phyloP scores from a whole-genome alignment of 2,329 filamentous ascomycete genomes.

The Nothophaeocryptopus gaeumannii region DNA sequence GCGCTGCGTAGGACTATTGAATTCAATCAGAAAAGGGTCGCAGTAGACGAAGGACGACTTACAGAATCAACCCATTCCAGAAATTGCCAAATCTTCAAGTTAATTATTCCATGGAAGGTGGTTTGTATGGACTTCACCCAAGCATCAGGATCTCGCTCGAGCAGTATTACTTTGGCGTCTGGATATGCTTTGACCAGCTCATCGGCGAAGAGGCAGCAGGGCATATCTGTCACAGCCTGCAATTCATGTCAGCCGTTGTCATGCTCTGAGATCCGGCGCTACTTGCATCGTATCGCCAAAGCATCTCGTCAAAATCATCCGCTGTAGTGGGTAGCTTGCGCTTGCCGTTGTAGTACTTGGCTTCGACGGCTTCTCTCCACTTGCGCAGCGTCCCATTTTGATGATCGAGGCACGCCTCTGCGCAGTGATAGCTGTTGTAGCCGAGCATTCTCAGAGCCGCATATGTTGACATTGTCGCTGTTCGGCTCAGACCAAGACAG shows the following conservation, averaged over 20 bases:
- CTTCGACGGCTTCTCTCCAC: not conserved
- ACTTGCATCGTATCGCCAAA: not conserved
- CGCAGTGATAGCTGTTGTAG: not conserved
- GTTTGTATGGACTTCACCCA: slow-evolving; percentile 35
- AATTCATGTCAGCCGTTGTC: slow-evolving; percentile 27
- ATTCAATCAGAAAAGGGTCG: not conserved
- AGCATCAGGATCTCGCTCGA: slow-evolving; percentile 29
- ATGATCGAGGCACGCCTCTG: not conserved
- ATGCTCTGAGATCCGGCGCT: not conserved
- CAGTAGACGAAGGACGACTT: not conserved
- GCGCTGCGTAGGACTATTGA: not conserved
- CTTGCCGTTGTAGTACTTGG: not conserved
- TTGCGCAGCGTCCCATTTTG: not conserved
- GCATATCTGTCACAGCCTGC: slow-evolving; percentile 25
- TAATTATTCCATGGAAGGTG: not conserved
- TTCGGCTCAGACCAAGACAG: not conserved
- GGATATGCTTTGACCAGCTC: slow-evolving; percentile 55
- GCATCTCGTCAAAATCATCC: slow-evolving; percentile 1
- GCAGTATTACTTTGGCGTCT: slow-evolving; percentile 65
- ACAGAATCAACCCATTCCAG: not conserved
- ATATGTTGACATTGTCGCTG: slow-evolving; percentile 1
- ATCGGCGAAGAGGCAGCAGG: slow-evolving; percentile 32
- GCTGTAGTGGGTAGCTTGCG: not conserved
- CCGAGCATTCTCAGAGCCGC: not conserved
- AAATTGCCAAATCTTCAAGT: not conserved